A percentile compares a stretch with the other conserved stretches of the same genome.
phyloP scores from a whole-genome alignment of 305 asterid genomes.

The Ilex paraguariensis region DNA sequence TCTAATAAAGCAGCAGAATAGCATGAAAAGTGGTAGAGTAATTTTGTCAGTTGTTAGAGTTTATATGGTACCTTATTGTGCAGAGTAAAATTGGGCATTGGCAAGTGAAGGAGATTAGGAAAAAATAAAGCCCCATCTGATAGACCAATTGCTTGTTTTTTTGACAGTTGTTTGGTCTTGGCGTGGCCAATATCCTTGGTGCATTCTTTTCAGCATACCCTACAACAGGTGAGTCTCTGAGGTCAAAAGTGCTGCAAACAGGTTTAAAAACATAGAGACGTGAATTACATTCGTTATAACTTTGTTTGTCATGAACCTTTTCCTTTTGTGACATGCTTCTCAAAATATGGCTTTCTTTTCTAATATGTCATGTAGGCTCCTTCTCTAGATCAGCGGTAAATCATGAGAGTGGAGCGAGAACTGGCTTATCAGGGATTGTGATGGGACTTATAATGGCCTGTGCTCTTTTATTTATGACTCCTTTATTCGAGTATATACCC shows the following conservation, averaged over 20 bases:
- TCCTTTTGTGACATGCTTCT: neutral
- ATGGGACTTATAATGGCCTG: conserved; percentile 97
- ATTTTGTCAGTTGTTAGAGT: no score
- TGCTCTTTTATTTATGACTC: conserved; percentile 92
- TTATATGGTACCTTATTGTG: no score
- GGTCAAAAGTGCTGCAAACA: neutral
- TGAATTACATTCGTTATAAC: neutral
- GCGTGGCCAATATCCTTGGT: conserved; percentile 95
- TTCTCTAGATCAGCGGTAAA: conserved; percentile 99
- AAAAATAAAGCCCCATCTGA: conserved; percentile 4
- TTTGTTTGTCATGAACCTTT: neutral
- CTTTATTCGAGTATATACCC: conserved; percentile 87
- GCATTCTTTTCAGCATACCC: conserved; percentile 95
- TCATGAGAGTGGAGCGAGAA: conserved; percentile 99
- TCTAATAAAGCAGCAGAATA: no score
- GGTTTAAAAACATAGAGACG: neutral
- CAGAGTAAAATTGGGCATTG: conserved; percentile 2
- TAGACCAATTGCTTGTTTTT: conserved; percentile 18
- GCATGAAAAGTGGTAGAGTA: no score
- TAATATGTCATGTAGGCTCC: conserved; percentile 55
- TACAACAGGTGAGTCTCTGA: conserved; percentile 66
- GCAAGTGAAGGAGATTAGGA: neutral
- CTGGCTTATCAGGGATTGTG: conserved; percentile 88
- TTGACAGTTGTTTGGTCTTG: conserved; percentile 94
- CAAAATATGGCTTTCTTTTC: neutral